A percentile compares a stretch with the other conserved stretches of the same genome.
These are phyloP conservation scores for Microsporum ferrugineum DNA, from an alignment of 2,329 filamentous ascomycete species.

Conservation along the genomic window DNA sequence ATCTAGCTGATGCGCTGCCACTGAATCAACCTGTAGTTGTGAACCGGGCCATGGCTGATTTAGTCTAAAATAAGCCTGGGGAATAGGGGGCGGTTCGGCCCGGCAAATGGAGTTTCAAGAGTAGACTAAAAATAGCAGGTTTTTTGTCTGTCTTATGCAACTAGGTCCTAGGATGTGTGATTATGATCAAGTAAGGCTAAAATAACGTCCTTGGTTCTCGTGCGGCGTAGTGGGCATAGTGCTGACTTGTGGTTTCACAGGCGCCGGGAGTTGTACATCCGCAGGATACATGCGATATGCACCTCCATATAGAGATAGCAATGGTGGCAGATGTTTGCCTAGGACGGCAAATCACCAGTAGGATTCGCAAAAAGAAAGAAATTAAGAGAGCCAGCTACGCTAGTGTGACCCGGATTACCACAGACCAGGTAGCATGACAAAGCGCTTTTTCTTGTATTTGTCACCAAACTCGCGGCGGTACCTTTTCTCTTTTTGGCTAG, in stretches of 20 bases:
- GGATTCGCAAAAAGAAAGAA: neutral
- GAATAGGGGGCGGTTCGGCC: neutral
- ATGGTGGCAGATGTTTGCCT: neutral
- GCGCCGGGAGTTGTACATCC: neutral
- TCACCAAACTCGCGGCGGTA: conserved; percentile 86
- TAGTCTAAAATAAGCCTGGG: neutral
- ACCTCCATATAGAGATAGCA: neutral
- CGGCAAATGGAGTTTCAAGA: neutral
- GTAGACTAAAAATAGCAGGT: neutral
- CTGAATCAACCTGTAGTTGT: neutral
- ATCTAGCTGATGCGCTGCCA: neutral
- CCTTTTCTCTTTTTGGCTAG: conserved; percentile 77
- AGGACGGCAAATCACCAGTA: neutral
- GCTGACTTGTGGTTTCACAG: neutral
- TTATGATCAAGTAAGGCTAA: conserved; percentile 1
- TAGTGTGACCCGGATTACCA: conserved; percentile 39
- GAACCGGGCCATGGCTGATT: neutral
- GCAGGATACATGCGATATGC: neutral
- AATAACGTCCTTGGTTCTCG: neutral
- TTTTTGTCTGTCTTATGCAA: conserved; percentile 1
- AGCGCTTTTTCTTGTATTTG: conserved; percentile 91
- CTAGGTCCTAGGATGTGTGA: neutral
- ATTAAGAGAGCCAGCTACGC: neutral
- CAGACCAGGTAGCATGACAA: conserved; percentile 66
- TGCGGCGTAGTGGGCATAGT: neutral